Evolutionary conservation across 2,329 filamentous ascomycete species (phyloP).

Genomic region (Ramularia endophylla): DNA sequence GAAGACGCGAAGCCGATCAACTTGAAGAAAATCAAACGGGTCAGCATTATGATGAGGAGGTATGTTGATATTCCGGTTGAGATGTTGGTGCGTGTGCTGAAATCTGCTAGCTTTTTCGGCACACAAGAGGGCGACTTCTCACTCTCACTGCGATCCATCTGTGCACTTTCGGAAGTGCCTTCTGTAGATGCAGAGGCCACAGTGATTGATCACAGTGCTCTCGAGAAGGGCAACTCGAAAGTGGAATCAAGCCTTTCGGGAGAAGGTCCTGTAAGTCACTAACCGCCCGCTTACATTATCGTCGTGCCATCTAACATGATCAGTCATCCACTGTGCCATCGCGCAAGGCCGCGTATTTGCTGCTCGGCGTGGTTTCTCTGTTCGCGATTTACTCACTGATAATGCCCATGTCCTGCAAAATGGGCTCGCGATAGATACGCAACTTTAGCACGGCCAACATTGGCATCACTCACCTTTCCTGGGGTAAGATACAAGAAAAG

Average conservation of each 20-base stretch:
- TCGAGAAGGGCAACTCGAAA: slow-evolving; percentile 11
- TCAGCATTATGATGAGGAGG: slow-evolving; percentile 80
- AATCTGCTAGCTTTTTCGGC: slow-evolving; percentile 61
- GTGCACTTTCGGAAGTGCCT: slow-evolving; percentile 34
- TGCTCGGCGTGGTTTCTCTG: not conserved
- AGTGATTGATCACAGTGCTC: not conserved
- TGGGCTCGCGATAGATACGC: too few relatives aligned
- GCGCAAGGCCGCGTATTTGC: slow-evolving; percentile 1
- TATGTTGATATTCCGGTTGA: slow-evolving; percentile 33
- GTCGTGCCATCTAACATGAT: too few relatives aligned
- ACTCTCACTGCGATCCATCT: slow-evolving; percentile 51
- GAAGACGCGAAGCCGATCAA: slow-evolving; percentile 57
- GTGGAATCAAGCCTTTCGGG: too few relatives aligned
- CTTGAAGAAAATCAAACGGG: slow-evolving; percentile 54
- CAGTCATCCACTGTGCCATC: not conserved
- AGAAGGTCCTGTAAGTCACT: too few relatives aligned
- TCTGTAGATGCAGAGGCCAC: not conserved
- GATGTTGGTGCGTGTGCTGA: not conserved
- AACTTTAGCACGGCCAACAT: too few relatives aligned
- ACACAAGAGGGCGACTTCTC: slow-evolving; percentile 64
- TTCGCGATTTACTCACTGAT: too few relatives aligned
- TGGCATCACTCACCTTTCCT: too few relatives aligned
- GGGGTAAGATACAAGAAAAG: too few relatives aligned
- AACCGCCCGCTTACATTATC: too few relatives aligned
- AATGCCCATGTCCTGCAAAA: too few relatives aligned